phyloP scores from a whole-genome alignment of 495 filamentous ascomycete genomes.

The Neurospora sublineolata region DNA sequence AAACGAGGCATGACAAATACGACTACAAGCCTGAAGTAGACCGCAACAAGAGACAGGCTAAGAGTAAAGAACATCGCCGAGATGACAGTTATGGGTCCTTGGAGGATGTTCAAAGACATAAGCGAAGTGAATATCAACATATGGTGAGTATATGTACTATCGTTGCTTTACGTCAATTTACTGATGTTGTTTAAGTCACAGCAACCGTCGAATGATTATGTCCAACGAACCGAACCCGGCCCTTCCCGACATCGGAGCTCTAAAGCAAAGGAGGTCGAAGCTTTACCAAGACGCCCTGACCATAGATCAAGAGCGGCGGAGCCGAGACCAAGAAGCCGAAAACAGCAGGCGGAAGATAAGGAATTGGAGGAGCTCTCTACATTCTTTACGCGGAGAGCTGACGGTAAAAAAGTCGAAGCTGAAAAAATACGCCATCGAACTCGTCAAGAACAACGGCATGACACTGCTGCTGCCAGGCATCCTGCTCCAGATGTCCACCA shows the following conservation, averaged over 20 bases:
- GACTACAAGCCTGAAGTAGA: slow-evolving; percentile 31
- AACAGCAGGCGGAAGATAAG: slow-evolving; percentile 15
- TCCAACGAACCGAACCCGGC: not conserved
- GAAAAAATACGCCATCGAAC: not conserved
- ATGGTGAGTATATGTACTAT: not conserved
- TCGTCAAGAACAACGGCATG: not conserved
- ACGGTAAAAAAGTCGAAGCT: not conserved
- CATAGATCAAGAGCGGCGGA: not conserved
- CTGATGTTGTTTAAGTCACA: not conserved
- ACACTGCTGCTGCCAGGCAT: not conserved
- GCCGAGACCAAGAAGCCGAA: slow-evolving; percentile 13
- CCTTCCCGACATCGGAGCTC: not conserved
- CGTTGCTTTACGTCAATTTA: not conserved
- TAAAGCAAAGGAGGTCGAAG: not conserved
- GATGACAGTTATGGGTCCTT: not conserved
- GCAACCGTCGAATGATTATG: not conserved
- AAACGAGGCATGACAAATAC: slow-evolving; percentile 48
- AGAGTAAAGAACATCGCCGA: not conserved
- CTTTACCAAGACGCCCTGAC: not conserved
- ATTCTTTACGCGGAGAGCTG: slow-evolving; percentile 24
- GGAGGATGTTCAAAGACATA: not conserved
- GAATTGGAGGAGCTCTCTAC: slow-evolving; percentile 29
- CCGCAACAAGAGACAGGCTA: slow-evolving; percentile 15
- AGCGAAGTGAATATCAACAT: not conserved
- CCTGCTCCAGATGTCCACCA: not conserved